These are phyloP conservation scores for Agrocybe praecox DNA, from an alignment of 768 basidiomycete genomes.

Conservation along the genomic window DNA sequence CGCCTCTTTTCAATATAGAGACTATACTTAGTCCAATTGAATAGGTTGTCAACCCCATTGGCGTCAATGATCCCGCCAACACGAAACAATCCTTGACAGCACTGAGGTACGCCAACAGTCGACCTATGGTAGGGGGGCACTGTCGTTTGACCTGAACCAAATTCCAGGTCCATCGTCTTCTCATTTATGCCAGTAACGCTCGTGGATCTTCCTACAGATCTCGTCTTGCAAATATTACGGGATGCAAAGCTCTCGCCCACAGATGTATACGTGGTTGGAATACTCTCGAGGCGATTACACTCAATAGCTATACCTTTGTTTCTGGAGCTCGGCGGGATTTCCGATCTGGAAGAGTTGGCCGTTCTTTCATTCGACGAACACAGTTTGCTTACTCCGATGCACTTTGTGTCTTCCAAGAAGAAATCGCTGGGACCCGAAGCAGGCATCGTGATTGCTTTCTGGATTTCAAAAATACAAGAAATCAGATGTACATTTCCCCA, in stretches of 20 bases:
- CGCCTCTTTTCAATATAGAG: no score
- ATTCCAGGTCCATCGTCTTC: no score
- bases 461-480: background rate
- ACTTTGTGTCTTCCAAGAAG: background rate
- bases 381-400: background rate
- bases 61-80: no score
- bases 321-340: background rate
- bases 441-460: conserved; percentile 4
- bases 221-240: conserved; percentile 9
- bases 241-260: background rate
- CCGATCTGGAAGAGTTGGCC: background rate
- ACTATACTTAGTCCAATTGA: no score
- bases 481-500: conserved; percentile 8
- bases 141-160: no score
- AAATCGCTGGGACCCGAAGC: background rate
- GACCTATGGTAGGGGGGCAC: no score
- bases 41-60: no score
- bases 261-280: conserved; percentile 6
- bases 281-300: conserved; percentile 8
- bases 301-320: conserved; percentile 8
- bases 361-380: background rate
- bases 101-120: background rate
- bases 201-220: conserved; percentile 10
- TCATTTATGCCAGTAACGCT: no score
- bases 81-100: background rate